Evolutionary conservation across 345 rosid species (phyloP), one percentile per base, ranked within the genome.

Genomic region (Combretum micranthum): DNA sequence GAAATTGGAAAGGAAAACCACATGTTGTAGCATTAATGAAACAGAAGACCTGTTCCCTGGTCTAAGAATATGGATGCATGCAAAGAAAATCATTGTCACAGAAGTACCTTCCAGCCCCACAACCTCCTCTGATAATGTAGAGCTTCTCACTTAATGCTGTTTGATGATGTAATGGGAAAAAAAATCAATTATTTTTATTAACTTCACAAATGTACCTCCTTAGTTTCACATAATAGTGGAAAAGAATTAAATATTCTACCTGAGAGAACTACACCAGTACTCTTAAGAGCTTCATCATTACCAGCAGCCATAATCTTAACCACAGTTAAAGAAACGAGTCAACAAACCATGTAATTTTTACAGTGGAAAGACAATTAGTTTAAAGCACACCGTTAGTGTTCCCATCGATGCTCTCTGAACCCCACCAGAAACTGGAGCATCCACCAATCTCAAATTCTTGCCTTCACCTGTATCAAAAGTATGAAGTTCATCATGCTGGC

Each of bases 361-460:
- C 8, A 19, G 19, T 12, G 14, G 22, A 4, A 10, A 17, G 21
- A 45, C n/a, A 58, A n/a, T 5, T 14, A 48, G 63, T 47, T 53
- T 42, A 11, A 42, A 47, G 19, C 83, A 43, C 66, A 86, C 98
- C 78, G 98, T 84, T 63, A 92, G 86, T 63, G 90, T 85, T 73
- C 98, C 98, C 68, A 58, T 73, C 49, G 90, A 63, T 39, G 98
- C 98, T 75, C 78, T 81, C 80, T 86, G 88, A 49, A 88, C 96
- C 67, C 98, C 98, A 58, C 98, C 98, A 58, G 96, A 92, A 72
- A 92, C 98, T 66, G 98, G 98, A 68, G 98, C 93, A 71, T 92
- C 95, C 70, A 92, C 95, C 81, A 92, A 69, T 77, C 84, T 88
- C 75, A 92, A 69, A 75, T 77, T 75, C 66, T 79, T 86, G 59